These are phyloP conservation scores for Rubia yunnanensis DNA, from an alignment of 257 asterid species.

Conservation along the genomic window DNA sequence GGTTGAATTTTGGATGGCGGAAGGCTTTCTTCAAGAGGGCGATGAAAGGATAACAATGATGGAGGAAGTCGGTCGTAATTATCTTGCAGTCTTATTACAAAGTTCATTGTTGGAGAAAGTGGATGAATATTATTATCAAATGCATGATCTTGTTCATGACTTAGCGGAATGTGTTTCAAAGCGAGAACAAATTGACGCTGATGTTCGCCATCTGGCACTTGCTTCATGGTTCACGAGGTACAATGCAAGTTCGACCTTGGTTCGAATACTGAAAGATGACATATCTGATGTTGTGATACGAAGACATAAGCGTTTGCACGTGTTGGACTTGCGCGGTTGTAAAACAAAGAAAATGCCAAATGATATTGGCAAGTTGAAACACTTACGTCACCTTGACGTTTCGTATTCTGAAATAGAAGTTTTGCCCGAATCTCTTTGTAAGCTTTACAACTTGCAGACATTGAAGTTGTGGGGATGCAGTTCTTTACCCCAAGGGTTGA, in stretches of 20 bases:
- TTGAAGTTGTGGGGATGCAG: background rate
- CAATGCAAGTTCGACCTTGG: background rate
- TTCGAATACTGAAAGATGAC: background rate
- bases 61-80: conserved; percentile 9
- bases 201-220: background rate
- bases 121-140: background rate
- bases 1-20: conserved; percentile 29
- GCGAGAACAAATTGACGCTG: background rate
- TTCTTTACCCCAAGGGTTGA: conserved; percentile 8
- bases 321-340: background rate
- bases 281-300: background rate
- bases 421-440: conserved; percentile 15
- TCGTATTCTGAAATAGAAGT: fast-evolving
- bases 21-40: conserved; percentile 21
- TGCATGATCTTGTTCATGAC: conserved; percentile 34
- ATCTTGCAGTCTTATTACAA: conserved; percentile 15
- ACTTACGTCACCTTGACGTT: conserved; percentile 9
- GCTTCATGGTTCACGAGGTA: too few species aligned
- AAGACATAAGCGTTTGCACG: background rate
- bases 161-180: conserved; percentile 17
- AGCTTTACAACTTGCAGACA: conserved; percentile 21
- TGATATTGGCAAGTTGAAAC: conserved; percentile 11
- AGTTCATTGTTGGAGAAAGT: conserved; percentile 19
- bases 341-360: background rate
- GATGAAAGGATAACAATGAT: background rate